Percentiles rank a stretch among this genome's conserved stretches.
Evolutionary conservation across 2,329 filamentous ascomycete genomes (phyloP).

Genomic region (Diaporthe vaccinii): DNA sequence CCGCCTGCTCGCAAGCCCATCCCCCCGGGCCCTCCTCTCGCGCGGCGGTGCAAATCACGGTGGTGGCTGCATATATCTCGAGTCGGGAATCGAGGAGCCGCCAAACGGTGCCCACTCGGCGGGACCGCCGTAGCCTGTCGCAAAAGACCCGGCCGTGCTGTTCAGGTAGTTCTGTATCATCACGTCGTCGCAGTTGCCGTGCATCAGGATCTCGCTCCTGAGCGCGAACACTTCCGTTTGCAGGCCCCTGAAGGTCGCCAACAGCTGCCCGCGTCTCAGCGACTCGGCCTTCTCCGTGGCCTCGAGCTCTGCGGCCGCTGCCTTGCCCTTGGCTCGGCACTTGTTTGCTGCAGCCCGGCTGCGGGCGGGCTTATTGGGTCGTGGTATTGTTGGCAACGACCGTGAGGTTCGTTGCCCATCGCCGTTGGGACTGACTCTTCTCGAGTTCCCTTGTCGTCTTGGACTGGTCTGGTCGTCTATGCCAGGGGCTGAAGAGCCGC

Average conservation of each 20-base stretch:
- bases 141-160: slow-evolving; percentile 40
- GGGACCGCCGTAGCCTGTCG: background rate
- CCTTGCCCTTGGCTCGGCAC: slow-evolving; percentile 50
- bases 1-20: background rate
- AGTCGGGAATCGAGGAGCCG: background rate
- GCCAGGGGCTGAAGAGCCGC: background rate
- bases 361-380: slow-evolving; percentile 40
- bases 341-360: slow-evolving; percentile 49
- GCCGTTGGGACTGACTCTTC: background rate
- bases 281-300: slow-evolving; percentile 43
- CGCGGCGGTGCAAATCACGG: background rate
- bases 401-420: background rate
- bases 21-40: no score
- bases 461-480: background rate
- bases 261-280: slow-evolving; percentile 42
- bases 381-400: background rate
- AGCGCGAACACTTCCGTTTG: slow-evolving; percentile 48
- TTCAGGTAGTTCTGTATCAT: slow-evolving; percentile 48
- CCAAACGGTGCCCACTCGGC: background rate
- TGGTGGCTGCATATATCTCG: background rate
- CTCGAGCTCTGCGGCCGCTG: slow-evolving; percentile 45
- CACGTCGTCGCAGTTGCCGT: slow-evolving; percentile 46
- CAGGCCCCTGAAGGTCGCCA: slow-evolving; percentile 43
- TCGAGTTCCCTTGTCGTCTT: background rate
- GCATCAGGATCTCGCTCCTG: slow-evolving; percentile 48